Evolutionary conservation across 352 stramenopile species (phyloP).

Genomic region (Phytophthora litchii): DNA sequence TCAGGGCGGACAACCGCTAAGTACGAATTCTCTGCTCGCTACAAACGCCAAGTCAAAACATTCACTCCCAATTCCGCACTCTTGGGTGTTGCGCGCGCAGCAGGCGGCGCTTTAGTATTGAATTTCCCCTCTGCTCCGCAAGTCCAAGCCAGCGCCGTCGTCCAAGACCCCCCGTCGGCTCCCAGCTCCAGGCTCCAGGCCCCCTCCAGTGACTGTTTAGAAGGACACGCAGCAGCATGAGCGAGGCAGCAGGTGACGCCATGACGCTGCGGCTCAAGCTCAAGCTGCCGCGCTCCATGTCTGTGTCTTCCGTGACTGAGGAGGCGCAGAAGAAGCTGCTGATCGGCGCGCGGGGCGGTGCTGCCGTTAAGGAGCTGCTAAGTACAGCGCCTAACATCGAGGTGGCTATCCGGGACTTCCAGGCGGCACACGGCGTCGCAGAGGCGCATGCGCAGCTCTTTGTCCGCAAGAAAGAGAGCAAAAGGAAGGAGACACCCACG

Average conservation of each 20-base stretch:
- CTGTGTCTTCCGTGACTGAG: constrained; percentile 28
- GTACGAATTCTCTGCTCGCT: constrained; percentile 17
- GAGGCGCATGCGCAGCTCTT: constrained; percentile 51
- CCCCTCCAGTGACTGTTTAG: constrained; percentile 5
- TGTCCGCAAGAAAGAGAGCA: constrained; percentile 33
- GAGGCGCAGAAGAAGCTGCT: constrained; percentile 50
- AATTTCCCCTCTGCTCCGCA: constrained; percentile 35
- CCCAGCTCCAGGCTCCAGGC: constrained; percentile 10
- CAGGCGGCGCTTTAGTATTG: constrained; percentile 27
- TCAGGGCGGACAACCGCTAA: constrained; percentile 27
- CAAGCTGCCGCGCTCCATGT: constrained; percentile 54
- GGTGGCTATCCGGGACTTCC: constrained; percentile 83
- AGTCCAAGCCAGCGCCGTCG: constrained; percentile 25
- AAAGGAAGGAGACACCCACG: constrained; percentile 26
- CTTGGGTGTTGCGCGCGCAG: constrained; percentile 7
- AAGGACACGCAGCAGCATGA: constrained; percentile 39
- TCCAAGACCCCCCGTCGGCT: constrained; percentile 2
- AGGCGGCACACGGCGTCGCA: constrained; percentile 63
- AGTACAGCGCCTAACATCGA: constrained; percentile 86
- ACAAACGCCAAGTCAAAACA: constrained; percentile 38
- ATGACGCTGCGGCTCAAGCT: constrained; percentile 59
- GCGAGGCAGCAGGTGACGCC: constrained; percentile 36
- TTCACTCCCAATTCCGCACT: constrained; percentile 36
- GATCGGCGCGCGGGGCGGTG: constrained; percentile 73
- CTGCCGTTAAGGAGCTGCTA: constrained; percentile 81